These are phyloP conservation scores for Ogataea philodendri DNA, from an alignment of 805 yeast species.

Conservation along the genomic window DNA sequence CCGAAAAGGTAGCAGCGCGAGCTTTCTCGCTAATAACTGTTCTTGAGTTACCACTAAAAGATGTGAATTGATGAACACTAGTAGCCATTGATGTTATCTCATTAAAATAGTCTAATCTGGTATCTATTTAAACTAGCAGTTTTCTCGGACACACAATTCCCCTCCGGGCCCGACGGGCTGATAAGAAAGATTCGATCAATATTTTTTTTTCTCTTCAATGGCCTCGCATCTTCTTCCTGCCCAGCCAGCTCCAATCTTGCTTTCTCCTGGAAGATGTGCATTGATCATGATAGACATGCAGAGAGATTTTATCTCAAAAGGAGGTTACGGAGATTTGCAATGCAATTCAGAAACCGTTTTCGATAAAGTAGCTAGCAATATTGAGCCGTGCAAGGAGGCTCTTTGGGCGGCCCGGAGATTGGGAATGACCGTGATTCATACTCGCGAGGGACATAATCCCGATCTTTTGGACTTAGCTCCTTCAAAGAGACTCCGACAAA, in stretches of 20 bases:
- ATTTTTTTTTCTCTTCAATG: too few species aligned
- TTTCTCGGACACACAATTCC: too few species aligned
- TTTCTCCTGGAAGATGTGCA: slow-evolving; percentile 23
- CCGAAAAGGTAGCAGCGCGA: slow-evolving; percentile 17
- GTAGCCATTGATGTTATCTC: background rate
- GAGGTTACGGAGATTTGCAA: slow-evolving; percentile 30
- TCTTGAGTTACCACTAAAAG: slow-evolving; percentile 16
- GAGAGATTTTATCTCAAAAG: slow-evolving; percentile 31
- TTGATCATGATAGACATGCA: slow-evolving; percentile 35
- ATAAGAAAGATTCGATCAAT: too few species aligned
- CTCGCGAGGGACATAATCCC: slow-evolving; percentile 33
- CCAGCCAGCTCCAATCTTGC: slow-evolving; percentile 12
- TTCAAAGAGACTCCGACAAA: slow-evolving; percentile 29
- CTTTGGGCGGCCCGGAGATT: slow-evolving; percentile 28
- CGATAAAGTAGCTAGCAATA: slow-evolving; percentile 21
- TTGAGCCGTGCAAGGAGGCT: slow-evolving; percentile 23
- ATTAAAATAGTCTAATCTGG: too few species aligned
- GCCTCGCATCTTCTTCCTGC: slow-evolving; percentile 4
- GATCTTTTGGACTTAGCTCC: slow-evolving; percentile 32
- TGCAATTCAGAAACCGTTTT: slow-evolving; percentile 15
- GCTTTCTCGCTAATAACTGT: slow-evolving; percentile 17
- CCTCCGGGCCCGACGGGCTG: slow-evolving; percentile 10
- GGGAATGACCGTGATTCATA: slow-evolving; percentile 32
- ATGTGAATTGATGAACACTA: slow-evolving; percentile 16
- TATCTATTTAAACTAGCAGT: too few species aligned